phyloP scores from a whole-genome alignment of 768 basidiomycete genomes.

The Xanthoconium stramineum region DNA sequence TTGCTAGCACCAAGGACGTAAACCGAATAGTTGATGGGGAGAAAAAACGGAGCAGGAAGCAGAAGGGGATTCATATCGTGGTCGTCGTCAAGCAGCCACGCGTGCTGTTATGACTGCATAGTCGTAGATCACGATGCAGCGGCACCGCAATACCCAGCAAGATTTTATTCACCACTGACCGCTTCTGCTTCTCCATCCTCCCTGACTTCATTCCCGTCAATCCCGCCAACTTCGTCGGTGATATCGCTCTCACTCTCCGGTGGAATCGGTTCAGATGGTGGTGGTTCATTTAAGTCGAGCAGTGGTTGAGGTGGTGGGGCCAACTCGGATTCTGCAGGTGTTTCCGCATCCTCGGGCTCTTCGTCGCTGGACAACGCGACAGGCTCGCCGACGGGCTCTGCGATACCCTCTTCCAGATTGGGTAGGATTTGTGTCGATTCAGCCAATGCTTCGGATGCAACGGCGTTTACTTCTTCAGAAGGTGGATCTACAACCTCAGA shows the following conservation, averaged over 20 bases:
- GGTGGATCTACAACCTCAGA: constrained; percentile 3
- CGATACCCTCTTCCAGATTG: background rate
- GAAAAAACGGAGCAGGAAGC: constrained; percentile 19
- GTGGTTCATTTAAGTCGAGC: constrained; percentile 30
- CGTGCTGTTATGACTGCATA: background rate
- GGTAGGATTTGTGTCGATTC: constrained; percentile 6
- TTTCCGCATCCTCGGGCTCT: background rate
- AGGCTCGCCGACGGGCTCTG: constrained; percentile 7
- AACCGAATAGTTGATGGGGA: constrained; percentile 2
- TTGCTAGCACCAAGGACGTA: background rate
- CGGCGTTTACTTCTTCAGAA: constrained; percentile 6
- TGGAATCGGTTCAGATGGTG: constrained; percentile 30
- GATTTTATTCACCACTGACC: constrained; percentile 4
- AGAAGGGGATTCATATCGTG: background rate
- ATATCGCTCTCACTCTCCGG: constrained; percentile 36
- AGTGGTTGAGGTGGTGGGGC: constrained; percentile 1
- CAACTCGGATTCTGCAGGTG: constrained; percentile 6
- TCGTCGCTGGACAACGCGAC: constrained; percentile 1
- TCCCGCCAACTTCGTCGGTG: constrained; percentile 28
- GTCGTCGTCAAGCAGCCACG: constrained; percentile 16
- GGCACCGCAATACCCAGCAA: constrained; percentile 16
- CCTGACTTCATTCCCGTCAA: constrained; percentile 19
- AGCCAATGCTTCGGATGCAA: background rate
- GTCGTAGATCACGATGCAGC: constrained; percentile 14
- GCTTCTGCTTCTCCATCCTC: constrained; percentile 12